Percentiles rank a stretch among this genome's conserved stretches.
These are phyloP conservation scores for Cytospora piceicola DNA, from an alignment of 2,329 filamentous ascomycete genomes.

Conservation along the genomic window DNA sequence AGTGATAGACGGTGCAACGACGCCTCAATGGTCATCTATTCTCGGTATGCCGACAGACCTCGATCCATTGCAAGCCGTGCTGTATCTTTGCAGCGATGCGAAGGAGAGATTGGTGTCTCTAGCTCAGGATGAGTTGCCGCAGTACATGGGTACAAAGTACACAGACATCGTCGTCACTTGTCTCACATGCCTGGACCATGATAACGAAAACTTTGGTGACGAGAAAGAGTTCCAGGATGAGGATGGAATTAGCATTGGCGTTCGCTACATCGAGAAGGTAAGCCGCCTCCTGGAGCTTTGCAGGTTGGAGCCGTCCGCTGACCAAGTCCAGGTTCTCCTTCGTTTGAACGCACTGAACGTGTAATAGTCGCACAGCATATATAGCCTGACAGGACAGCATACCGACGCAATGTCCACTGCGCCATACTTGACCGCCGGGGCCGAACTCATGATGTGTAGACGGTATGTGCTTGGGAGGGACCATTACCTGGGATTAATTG, in stretches of 20 bases:
- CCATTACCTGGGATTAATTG: background rate
- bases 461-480: background rate
- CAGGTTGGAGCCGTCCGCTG: no score
- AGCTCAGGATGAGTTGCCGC: background rate
- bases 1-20: no score
- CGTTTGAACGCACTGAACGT: background rate
- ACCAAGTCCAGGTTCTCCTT: background rate
- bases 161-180: background rate
- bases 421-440: background rate
- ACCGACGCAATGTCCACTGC: no score
- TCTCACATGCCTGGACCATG: background rate
- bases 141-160: slow-evolving; percentile 4
- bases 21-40: background rate
- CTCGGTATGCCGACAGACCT: background rate
- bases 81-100: background rate
- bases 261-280: background rate
- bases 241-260: background rate
- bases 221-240: background rate
- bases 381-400: background rate
- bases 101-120: slow-evolving; percentile 3
- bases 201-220: background rate
- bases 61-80: background rate
- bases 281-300: background rate
- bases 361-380: no score
- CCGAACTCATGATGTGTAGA: background rate